Conservation (phyloP, 345 rosid species). For the Lepidium aucheri region DNA sequence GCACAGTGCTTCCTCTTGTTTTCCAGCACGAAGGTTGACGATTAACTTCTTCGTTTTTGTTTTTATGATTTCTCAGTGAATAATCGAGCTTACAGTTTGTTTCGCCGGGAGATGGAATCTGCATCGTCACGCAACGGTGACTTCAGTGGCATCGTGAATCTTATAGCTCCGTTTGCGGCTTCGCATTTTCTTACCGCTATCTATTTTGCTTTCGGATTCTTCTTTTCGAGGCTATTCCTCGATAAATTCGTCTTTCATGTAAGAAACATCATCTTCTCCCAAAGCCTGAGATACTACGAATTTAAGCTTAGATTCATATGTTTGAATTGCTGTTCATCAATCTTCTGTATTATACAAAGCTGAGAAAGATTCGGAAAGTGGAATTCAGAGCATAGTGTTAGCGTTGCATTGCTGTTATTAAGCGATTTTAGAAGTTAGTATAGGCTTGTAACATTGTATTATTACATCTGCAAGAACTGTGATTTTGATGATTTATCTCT, state of each 20-base stretch:
- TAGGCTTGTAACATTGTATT: background rate
- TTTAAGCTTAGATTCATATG: background rate
- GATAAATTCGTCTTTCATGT: constrained; percentile 72
- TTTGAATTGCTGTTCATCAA: background rate
- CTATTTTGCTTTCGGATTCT: constrained; percentile 47
- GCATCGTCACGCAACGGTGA: constrained; percentile 20
- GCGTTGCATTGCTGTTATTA: background rate
- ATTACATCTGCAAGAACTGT: background rate
- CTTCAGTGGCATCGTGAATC: background rate
- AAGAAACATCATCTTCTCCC: background rate
- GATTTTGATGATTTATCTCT: background rate
- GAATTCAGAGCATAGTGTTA: too few species aligned
- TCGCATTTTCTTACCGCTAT: constrained; percentile 42
- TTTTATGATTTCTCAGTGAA: background rate
- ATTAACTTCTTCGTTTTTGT: background rate
- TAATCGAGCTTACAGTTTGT: background rate
- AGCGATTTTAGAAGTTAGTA: background rate
- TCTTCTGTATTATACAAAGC: background rate
- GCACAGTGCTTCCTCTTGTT: background rate
- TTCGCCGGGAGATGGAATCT: constrained; percentile 38
- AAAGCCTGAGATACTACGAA: too few species aligned
- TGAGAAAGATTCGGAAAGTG: background rate
- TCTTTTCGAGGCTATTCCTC: constrained; percentile 43
- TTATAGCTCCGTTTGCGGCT: constrained; percentile 9
- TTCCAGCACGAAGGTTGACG: background rate